A percentile compares a stretch with the other conserved stretches of the same genome.
phyloP scores from a whole-genome alignment of 768 basidiomycete genomes.

The Kwoniella newhampshirensis region DNA sequence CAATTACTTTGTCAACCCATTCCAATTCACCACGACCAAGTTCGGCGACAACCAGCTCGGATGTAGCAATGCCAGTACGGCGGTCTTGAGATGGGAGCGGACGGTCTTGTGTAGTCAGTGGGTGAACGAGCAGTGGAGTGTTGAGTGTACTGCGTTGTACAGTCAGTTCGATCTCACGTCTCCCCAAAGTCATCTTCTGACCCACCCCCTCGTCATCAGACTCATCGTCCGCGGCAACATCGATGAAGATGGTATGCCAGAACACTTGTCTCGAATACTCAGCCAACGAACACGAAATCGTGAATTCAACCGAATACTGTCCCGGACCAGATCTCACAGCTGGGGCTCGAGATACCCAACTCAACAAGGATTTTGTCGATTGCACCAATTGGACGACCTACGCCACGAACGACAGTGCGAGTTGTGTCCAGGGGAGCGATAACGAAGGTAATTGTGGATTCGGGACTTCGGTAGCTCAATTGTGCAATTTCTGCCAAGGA shows the following conservation, averaged over 20 bases:
- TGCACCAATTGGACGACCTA: slow-evolving; percentile 49
- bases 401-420: slow-evolving; percentile 42
- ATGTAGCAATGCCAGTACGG: slow-evolving; percentile 44
- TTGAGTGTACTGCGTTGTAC: slow-evolving; percentile 38
- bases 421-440: slow-evolving; percentile 40
- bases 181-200: neutral
- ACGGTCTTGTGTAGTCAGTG: slow-evolving; percentile 51
- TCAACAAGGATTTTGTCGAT: slow-evolving; percentile 48
- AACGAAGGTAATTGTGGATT: slow-evolving; percentile 51
- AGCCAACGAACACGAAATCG: slow-evolving; percentile 33
- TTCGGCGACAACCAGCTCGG: slow-evolving; percentile 46
- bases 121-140: slow-evolving; percentile 48
- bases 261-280: slow-evolving; percentile 49
- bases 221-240: slow-evolving; percentile 32
- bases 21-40: slow-evolving; percentile 45
- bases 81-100: slow-evolving; percentile 44
- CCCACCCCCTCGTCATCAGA: slow-evolving; percentile 16
- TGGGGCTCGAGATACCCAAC: slow-evolving; percentile 30
- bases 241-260: slow-evolving; percentile 52
- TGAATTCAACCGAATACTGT: slow-evolving; percentile 38
- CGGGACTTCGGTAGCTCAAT: slow-evolving; percentile 28
- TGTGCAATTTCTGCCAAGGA: slow-evolving; percentile 42
- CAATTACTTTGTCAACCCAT: slow-evolving; percentile 44
- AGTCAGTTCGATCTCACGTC: slow-evolving; percentile 30
- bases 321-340: slow-evolving; percentile 48